Conservation (phyloP, 208 protist species). For the Crithidia expoeki region DNA sequence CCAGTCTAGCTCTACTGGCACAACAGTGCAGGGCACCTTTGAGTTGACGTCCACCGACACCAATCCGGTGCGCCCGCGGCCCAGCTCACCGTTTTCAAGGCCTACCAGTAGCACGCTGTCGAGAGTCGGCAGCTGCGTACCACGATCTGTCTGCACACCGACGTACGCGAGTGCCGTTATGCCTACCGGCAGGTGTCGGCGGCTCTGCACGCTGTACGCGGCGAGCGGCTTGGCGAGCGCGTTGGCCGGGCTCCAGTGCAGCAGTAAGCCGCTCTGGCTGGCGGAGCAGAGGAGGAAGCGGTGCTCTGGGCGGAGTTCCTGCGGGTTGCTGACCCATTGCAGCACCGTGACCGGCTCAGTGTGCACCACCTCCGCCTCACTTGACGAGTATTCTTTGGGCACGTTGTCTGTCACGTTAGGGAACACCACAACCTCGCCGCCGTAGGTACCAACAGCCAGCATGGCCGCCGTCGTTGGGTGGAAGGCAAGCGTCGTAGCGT, state of each 20-base stretch:
- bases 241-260: slow-evolving; percentile 76
- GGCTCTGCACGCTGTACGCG: slow-evolving; percentile 61
- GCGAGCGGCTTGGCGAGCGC: slow-evolving; percentile 66
- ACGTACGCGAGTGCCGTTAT: slow-evolving; percentile 64
- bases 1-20: slow-evolving; percentile 78
- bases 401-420: slow-evolving; percentile 58
- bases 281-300: slow-evolving; percentile 80
- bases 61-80: slow-evolving; percentile 61
- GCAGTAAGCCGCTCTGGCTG: slow-evolving; percentile 73
- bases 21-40: slow-evolving; percentile 14
- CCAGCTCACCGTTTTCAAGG: slow-evolving; percentile 88
- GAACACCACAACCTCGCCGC: slow-evolving; percentile 83
- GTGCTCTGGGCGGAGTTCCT: slow-evolving; percentile 55
- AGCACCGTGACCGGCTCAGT: slow-evolving; percentile 80
- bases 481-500: slow-evolving; percentile 85
- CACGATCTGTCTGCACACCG: slow-evolving; percentile 27
- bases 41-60: slow-evolving; percentile 28
- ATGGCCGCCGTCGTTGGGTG: slow-evolving; percentile 78
- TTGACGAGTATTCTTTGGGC: slow-evolving; percentile 48
- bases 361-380: slow-evolving; percentile 39
- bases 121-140: slow-evolving; percentile 42
- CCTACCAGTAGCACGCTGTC: slow-evolving; percentile 76
- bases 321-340: slow-evolving; percentile 77
- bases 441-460: slow-evolving; percentile 91
- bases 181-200: slow-evolving; percentile 56